Evolutionary conservation across 2,329 filamentous ascomycete genomes (phyloP), one percentile per base, ranked within the genome.

Genomic region (Cyclaneusma minus): DNA sequence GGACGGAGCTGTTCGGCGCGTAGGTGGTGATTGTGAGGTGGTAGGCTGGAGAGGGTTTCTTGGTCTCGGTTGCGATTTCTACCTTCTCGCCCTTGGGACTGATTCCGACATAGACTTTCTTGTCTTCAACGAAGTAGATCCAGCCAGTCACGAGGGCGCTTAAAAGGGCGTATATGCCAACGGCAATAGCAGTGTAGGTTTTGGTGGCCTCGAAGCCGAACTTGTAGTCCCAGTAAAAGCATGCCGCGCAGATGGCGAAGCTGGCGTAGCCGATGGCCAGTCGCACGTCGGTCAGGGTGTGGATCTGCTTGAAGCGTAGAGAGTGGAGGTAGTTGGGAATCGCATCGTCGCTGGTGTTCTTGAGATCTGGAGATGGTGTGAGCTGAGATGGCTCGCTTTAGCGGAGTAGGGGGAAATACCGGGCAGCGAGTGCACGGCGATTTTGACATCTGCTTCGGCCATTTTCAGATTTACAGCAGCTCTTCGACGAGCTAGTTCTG

Each of bases 271-370:
- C 89, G 6, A 98, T 62, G 1, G 61, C 64, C 23, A 98, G 72
- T 28, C 83, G 81, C 24, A 91, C 68, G 45, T 95, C 85, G 42
- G 74, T 71, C 24, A 89, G 72, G 31, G 55, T 64, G 56, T 95
- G 77, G 36, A 79, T 74, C 54, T 92, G 84, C 35, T 59, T 67
- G 62, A 94, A 94, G 39, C 64, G 74, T 49, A 95, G 72, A 16
- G 73, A 80, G 54, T 82, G 87, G 36, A 98, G 73, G 60, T 95
- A 95, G 56, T 89, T 84, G 32, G 80, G 73, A 33, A 98, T 75
- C 30, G 85, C 83, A 56, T 98, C 89, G 58, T 98, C 89, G 39
- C 81, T 83, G 20, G 85, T 91, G 58, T 89, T 92, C 56, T 95
- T 95, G 37, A 98, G 76, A 50, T 95, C 89, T 92, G 48, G 22